Evolutionary conservation across 2,329 filamentous ascomycete genomes (phyloP), one percentile per base, ranked within the genome.

Genomic region (Aspergillus fischeri): DNA sequence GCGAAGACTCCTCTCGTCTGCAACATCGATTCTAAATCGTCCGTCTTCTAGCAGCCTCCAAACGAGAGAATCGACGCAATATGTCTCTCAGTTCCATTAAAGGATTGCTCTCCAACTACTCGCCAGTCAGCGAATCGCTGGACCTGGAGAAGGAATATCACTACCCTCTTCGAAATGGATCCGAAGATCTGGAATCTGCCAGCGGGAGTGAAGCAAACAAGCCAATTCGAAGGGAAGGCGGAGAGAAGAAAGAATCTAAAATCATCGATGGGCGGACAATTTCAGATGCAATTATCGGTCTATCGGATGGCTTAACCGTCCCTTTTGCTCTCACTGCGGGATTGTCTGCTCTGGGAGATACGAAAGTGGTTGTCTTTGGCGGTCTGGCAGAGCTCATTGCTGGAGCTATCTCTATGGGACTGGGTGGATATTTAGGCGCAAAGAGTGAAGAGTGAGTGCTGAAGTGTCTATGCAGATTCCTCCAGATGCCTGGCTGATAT

Each of bases 271-370:
- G 72, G 35, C 71, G 73, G 7, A 69, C 72, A 24, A 70, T 76
- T 8, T 76, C 73, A 49, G 86, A 90, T 71, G 80, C 86, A 60
- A 91, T 89, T 58, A 87, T 92, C 63, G 89, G 89, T 53, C 86
- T 92, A 64, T 87, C 89, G 0, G 89, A 92, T 67, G 89, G 89
- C 17, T 80, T 92, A 64, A 92, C 89, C 0, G 89, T 92, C 0
- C 89, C 89, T 0, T 92, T 92, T 64, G 89, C 89, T 17, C 78
- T 92, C 41, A 91, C 88, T 0, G 89, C 90, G 0, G 89, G 89
- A 14, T 79, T 92, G 52, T 75, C 70, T 7, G 76, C 76, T 2
- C 77, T 89, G 49, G 86, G 86, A n/a, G 80, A 84, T 68, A 86
- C 85, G 32, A 82, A 80, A 51, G 81, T 88, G 3, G 86, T 89